Conservation (phyloP, 2,329 filamentous ascomycete genomes). For the Fusarium circinatum region DNA sequence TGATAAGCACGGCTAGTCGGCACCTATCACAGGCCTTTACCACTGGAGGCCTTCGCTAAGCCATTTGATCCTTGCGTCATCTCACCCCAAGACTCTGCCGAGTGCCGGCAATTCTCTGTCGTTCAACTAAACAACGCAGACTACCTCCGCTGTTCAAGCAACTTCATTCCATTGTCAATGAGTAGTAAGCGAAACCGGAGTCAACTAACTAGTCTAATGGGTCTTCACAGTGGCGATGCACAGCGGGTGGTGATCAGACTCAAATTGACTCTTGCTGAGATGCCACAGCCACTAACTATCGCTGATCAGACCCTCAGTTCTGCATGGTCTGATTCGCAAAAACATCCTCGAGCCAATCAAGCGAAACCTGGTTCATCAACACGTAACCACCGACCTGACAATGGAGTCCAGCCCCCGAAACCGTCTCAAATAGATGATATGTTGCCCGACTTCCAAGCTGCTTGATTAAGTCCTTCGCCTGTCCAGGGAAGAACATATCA, state of each 20-base stretch:
- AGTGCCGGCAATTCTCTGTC: neutral
- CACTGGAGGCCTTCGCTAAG: neutral
- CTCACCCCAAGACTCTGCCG: neutral
- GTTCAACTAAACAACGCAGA: neutral
- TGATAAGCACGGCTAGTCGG: neutral
- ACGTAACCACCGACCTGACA: constrained; percentile 11
- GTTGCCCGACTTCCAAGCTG: neutral
- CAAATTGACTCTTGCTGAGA: neutral
- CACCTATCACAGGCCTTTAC: neutral
- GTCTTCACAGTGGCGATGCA: neutral
- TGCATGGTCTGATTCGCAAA: neutral
- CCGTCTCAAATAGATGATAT: neutral
- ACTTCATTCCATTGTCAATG: neutral
- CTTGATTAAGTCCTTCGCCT: neutral
- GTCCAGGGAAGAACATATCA: constrained; percentile 18
- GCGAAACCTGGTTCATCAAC: constrained; percentile 14
- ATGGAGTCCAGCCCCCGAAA: neutral
- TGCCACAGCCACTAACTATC: neutral
- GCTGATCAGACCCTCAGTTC: neutral
- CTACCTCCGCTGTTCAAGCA: neutral
- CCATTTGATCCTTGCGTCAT: neutral
- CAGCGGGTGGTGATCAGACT: neutral
- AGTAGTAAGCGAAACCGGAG: neutral
- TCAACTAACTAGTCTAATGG: neutral
- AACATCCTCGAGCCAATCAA: constrained; percentile 20